These are phyloP conservation scores for Lasiodiplodia hormozganensis DNA, from an alignment of 2,329 filamentous ascomycete species.

Conservation along the genomic window DNA sequence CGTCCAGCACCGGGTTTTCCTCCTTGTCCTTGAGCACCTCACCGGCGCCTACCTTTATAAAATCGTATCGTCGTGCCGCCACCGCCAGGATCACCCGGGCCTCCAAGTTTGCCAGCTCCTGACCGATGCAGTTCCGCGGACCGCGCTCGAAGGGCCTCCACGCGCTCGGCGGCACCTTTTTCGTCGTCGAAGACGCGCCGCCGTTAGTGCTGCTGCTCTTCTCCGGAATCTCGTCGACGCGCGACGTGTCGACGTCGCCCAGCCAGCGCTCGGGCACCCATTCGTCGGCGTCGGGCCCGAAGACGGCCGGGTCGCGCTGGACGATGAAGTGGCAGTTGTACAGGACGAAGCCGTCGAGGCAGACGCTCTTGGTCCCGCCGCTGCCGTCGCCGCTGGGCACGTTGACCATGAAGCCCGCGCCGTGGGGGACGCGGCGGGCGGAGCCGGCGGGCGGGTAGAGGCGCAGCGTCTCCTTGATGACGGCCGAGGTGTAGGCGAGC, in stretches of 20 bases:
- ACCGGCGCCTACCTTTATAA: conserved; percentile 46
- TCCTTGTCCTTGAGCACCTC: conserved; percentile 38
- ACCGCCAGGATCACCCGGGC: conserved; percentile 40
- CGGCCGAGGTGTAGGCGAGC: conserved; percentile 41
- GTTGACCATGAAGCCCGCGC: background rate
- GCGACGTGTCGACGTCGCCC: conserved; percentile 14
- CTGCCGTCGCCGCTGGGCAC: background rate
- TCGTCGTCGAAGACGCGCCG: conserved; percentile 31
- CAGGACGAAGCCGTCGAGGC: conserved; percentile 18
- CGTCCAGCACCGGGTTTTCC: conserved; percentile 36
- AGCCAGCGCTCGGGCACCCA: conserved; percentile 26
- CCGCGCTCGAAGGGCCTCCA: conserved; percentile 51
- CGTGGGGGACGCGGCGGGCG: background rate
- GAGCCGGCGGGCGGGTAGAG: conserved; percentile 40
- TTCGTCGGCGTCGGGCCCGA: conserved; percentile 34
- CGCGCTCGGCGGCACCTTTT: conserved; percentile 32
- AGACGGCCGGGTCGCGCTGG: conserved; percentile 39
- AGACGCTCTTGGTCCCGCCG: background rate
- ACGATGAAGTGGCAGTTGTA: conserved; percentile 27
- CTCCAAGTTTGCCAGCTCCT: conserved; percentile 47
- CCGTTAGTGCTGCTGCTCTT: conserved; percentile 34
- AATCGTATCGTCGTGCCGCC: conserved; percentile 35
- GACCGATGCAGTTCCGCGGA: conserved; percentile 47
- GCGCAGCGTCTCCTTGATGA: conserved; percentile 46
- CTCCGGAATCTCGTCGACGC: conserved; percentile 36